These are phyloP conservation scores for Cladobotryum protrusum DNA, from an alignment of 2,329 filamentous ascomycete genomes.

Conservation along the genomic window DNA sequence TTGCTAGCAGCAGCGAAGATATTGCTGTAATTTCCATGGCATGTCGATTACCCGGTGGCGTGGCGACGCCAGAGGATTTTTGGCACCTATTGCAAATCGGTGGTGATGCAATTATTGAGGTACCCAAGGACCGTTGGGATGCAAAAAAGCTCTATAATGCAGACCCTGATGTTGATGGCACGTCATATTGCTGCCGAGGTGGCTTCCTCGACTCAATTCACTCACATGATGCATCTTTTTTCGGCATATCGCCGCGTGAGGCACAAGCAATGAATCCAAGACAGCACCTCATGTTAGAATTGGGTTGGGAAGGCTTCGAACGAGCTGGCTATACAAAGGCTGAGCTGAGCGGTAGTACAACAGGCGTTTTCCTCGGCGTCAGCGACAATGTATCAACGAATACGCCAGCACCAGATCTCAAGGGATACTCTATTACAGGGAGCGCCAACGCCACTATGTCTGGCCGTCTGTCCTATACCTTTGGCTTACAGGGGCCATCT, in stretches of 20 bases:
- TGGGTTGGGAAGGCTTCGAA: constrained; percentile 44
- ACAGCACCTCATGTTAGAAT: constrained; percentile 41
- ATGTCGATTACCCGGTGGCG: constrained; percentile 34
- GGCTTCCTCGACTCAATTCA: constrained; percentile 1
- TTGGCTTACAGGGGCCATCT: constrained; percentile 45
- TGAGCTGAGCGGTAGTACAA: constrained; percentile 35
- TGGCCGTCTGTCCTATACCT: constrained; percentile 13
- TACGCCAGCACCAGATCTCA: neutral
- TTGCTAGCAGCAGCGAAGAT: constrained; percentile 5
- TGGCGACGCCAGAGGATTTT: constrained; percentile 31
- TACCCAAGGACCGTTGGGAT: too few relatives aligned
- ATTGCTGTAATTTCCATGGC: constrained; percentile 36
- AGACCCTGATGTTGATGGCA: too few relatives aligned
- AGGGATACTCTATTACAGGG: constrained; percentile 14
- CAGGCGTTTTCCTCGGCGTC: constrained; percentile 41
- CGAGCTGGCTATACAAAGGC: constrained; percentile 41
- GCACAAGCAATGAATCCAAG: constrained; percentile 42
- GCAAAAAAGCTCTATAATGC: too few relatives aligned
- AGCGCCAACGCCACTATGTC: constrained; percentile 12
- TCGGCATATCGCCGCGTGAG: constrained; percentile 40
- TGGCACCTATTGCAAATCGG: constrained; percentile 32
- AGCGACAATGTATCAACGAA: constrained; percentile 18
- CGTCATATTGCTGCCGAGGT: too few relatives aligned
- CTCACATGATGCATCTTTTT: constrained; percentile 41
- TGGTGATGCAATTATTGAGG: constrained; percentile 15